These are phyloP conservation scores for Beauveria medogensis DNA, from an alignment of 2,329 filamentous ascomycete species.

Conservation along the genomic window DNA sequence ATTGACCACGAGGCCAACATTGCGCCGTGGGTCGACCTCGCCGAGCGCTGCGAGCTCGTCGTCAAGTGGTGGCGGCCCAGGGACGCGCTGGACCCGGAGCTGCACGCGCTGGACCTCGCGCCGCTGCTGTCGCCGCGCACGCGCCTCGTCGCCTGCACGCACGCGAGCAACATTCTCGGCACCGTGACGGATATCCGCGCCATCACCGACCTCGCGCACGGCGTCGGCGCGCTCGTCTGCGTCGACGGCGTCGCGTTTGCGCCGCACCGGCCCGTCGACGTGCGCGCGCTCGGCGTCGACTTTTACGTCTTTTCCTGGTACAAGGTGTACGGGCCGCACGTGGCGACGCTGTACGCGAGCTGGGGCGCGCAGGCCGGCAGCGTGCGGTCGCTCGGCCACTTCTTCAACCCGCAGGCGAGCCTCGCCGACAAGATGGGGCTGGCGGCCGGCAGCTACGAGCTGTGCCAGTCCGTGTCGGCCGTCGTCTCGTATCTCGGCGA, in stretches of 20 bases:
- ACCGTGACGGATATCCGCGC: conserved; percentile 56
- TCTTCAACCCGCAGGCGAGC: conserved; percentile 54
- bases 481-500: conserved; percentile 54
- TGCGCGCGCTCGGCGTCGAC: conserved; percentile 60
- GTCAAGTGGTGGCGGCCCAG: conserved; percentile 64
- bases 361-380: conserved; percentile 42
- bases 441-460: conserved; percentile 63
- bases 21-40: conserved; percentile 63
- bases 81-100: conserved; percentile 43
- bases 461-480: conserved; percentile 52
- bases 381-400: conserved; percentile 52
- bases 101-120: conserved; percentile 48
- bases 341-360: conserved; percentile 62
- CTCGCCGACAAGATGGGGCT: conserved; percentile 58
- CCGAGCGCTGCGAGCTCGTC: conserved; percentile 47
- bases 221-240: conserved; percentile 48
- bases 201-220: conserved; percentile 46
- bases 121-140: conserved; percentile 55
- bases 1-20: conserved; percentile 75
- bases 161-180: conserved; percentile 66
- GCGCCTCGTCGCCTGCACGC: conserved; percentile 63
- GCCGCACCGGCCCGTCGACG: conserved; percentile 63
- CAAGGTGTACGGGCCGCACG: conserved; percentile 72
- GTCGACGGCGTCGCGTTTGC: conserved; percentile 74
- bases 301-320: conserved; percentile 79